phyloP scores from a whole-genome alignment of 2,329 filamentous ascomycete species.

The Fusarium humuli region DNA sequence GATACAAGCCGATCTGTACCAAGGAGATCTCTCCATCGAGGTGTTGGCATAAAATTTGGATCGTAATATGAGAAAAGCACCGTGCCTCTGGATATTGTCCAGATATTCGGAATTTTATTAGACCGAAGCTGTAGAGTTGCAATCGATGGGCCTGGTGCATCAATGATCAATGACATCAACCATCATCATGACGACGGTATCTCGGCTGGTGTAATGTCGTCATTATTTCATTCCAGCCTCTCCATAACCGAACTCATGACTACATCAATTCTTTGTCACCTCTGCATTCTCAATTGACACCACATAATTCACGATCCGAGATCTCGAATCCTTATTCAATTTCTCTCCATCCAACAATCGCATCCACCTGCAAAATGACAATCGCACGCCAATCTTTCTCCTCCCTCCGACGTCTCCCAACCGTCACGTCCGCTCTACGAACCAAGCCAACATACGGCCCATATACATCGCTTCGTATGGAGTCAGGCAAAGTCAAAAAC shows the following conservation, averaged over 20 bases:
- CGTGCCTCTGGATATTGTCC: neutral
- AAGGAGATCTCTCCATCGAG: no score
- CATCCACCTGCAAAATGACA: neutral
- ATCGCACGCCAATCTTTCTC: slow-evolving; percentile 5
- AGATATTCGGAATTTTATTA: slow-evolving; percentile 2
- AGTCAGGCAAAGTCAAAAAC: slow-evolving; percentile 13
- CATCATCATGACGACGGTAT: slow-evolving; percentile 12
- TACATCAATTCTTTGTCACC: neutral
- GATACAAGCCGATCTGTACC: no score
- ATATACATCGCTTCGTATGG: slow-evolving; percentile 1
- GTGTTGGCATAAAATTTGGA: no score
- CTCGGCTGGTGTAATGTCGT: slow-evolving; percentile 20
- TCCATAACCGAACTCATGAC: neutral
- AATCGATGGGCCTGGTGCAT: slow-evolving; percentile 1
- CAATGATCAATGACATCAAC: slow-evolving; percentile 39
- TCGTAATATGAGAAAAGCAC: neutral
- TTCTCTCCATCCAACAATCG: neutral
- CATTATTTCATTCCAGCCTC: slow-evolving; percentile 4
- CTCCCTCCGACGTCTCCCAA: neutral
- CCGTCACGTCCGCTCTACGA: neutral
- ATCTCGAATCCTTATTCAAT: neutral
- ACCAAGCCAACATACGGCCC: neutral
- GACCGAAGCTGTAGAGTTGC: neutral
- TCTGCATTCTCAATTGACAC: neutral
- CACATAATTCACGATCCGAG: neutral